Evolutionary conservation across 2,329 filamentous ascomycete species (phyloP).

Genomic region (Aspergillus vadensis): DNA sequence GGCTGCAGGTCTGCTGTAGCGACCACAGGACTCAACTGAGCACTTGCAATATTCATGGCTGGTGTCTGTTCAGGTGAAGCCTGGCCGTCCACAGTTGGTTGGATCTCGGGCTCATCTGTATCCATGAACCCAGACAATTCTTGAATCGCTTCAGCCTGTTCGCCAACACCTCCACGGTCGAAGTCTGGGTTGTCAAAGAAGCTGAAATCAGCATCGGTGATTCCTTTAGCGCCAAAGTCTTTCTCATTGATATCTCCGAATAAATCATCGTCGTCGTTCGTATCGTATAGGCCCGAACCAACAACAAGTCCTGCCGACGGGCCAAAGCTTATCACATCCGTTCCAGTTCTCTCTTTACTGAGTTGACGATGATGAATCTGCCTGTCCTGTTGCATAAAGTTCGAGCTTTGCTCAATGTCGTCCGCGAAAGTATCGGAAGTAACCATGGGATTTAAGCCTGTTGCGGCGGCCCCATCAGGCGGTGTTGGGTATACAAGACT

Average conservation of each 20-base stretch:
- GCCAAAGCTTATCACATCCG: slow-evolving; percentile 29
- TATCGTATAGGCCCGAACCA: slow-evolving; percentile 45
- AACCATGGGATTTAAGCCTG: slow-evolving; percentile 31
- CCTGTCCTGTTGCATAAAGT: slow-evolving; percentile 19
- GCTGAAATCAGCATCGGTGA: slow-evolving; percentile 65
- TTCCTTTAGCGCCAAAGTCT: slow-evolving; percentile 56
- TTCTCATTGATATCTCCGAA: slow-evolving; percentile 60
- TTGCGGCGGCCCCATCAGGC: slow-evolving; percentile 49
- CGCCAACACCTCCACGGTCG: slow-evolving; percentile 25
- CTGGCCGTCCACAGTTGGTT: slow-evolving; percentile 13
- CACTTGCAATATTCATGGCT: slow-evolving; percentile 1
- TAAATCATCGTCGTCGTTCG: slow-evolving; percentile 55
- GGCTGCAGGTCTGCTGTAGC: not conserved
- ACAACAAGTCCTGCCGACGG: slow-evolving; percentile 32
- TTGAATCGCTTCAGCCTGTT: slow-evolving; percentile 15
- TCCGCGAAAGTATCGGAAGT: slow-evolving; percentile 37
- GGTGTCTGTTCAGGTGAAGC: slow-evolving; percentile 2
- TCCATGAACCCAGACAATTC: slow-evolving; percentile 20
- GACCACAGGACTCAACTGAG: slow-evolving; percentile 4
- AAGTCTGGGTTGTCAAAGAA: slow-evolving; percentile 62
- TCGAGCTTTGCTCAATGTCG: slow-evolving; percentile 26
- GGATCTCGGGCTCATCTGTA: slow-evolving; percentile 15
- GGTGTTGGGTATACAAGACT: slow-evolving; percentile 57
- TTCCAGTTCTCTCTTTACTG: slow-evolving; percentile 16
- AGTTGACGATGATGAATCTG: slow-evolving; percentile 18